A percentile compares a stretch with the other conserved stretches of the same genome.
phyloP scores from a whole-genome alignment of 1,284 basidiomycete species.

The Omphalotus olearius region DNA sequence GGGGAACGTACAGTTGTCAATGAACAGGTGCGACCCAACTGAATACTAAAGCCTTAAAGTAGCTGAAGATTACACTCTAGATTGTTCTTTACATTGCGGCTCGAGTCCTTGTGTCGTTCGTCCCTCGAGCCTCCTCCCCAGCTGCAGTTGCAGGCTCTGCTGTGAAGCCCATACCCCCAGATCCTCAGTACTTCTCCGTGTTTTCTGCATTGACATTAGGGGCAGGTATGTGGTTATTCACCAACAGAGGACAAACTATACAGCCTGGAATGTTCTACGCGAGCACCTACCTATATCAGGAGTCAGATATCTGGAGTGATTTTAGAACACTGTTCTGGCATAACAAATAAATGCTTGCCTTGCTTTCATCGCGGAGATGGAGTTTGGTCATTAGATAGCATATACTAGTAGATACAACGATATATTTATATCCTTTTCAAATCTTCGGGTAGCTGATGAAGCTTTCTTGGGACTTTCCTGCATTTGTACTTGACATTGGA shows the following conservation, averaged over 20 bases:
- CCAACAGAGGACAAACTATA: constrained; percentile 79
- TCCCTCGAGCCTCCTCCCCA: constrained; percentile 63
- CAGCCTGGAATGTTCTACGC: constrained; percentile 93
- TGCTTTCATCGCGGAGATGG: too few species aligned
- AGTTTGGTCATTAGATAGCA: background rate
- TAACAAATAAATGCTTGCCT: constrained; percentile 44
- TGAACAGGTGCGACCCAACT: constrained; percentile 77
- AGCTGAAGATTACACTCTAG: constrained; percentile 34
- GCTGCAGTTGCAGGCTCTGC: too few species aligned
- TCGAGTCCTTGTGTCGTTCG: constrained; percentile 81
- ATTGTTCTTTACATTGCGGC: constrained; percentile 96
- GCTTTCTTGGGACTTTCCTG: constrained; percentile 35
- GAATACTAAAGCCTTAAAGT: constrained; percentile 3
- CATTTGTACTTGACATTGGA: constrained; percentile 61
- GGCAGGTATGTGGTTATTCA: constrained; percentile 96
- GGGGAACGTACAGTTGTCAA: constrained; percentile 95
- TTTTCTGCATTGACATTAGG: constrained; percentile 95
- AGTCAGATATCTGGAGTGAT: constrained; percentile 67
- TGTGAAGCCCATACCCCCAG: constrained; percentile 47
- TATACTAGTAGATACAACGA: background rate
- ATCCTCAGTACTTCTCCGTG: constrained; percentile 78
- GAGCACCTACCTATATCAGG: constrained; percentile 75
- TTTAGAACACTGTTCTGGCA: constrained; percentile 71
- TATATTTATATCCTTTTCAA: too few species aligned
- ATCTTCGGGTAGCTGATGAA: constrained; percentile 20